phyloP scores from a whole-genome alignment of 1,284 basidiomycete genomes.

The Tilletia walkeri region DNA sequence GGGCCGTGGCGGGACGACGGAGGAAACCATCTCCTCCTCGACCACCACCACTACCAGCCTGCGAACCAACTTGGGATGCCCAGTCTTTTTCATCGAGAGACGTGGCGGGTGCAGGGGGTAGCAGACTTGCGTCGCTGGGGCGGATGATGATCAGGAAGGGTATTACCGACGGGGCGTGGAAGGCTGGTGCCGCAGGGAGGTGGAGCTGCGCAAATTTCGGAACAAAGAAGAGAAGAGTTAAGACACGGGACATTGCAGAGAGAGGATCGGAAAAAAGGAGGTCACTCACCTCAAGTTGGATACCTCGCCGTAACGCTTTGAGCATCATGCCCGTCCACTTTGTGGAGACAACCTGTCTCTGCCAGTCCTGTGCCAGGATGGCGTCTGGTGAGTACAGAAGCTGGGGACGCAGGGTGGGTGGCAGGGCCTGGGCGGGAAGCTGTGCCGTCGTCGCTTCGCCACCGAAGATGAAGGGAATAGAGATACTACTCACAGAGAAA shows the following conservation, averaged over 20 bases:
- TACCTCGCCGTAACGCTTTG: slow-evolving; percentile 31
- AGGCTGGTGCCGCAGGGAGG: slow-evolving; percentile 30
- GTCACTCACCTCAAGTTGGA: slow-evolving; percentile 34
- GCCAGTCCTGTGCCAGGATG: slow-evolving; percentile 37
- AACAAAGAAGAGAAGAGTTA: not conserved
- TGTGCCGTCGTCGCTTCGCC: slow-evolving; percentile 40
- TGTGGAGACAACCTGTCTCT: slow-evolving; percentile 33
- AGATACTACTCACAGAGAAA: slow-evolving; percentile 27
- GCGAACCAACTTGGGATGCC: slow-evolving; percentile 19
- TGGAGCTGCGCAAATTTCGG: slow-evolving; percentile 21
- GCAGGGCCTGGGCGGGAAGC: slow-evolving; percentile 35
- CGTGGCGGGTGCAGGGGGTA: slow-evolving; percentile 26
- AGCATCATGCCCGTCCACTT: slow-evolving; percentile 44
- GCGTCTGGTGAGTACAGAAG: slow-evolving; percentile 29
- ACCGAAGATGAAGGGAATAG: slow-evolving; percentile 47
- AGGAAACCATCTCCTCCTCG: not conserved
- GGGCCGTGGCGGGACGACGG: slow-evolving; percentile 24
- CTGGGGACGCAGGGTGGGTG: slow-evolving; percentile 34
- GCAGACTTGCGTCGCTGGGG: slow-evolving; percentile 40
- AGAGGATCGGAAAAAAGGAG: not conserved
- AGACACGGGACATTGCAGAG: not conserved
- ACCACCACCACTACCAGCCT: not conserved
- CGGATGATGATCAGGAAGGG: slow-evolving; percentile 46
- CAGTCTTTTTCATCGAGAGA: slow-evolving; percentile 19
- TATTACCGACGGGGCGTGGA: slow-evolving; percentile 43